A percentile compares a stretch with the other conserved stretches of the same genome.
These are phyloP conservation scores for Diutina mesorugosa DNA, from an alignment of 1,139 yeast species.

Conservation along the genomic window DNA sequence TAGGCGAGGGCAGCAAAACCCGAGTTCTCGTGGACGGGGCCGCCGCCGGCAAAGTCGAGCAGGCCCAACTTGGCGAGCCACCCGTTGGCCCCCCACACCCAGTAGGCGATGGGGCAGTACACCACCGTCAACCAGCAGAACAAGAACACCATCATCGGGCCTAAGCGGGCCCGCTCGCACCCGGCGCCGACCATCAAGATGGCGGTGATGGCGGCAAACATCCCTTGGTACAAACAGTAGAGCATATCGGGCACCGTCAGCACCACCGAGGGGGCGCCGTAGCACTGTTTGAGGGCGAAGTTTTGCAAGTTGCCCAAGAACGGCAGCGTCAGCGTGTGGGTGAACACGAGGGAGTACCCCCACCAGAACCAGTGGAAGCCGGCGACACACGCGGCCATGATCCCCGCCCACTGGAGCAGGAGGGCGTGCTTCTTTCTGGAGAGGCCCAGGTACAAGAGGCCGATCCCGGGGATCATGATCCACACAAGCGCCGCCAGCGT, in stretches of 20 bases:
- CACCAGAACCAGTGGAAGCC: conserved; percentile 95
- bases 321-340: conserved; percentile 50
- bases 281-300: conserved; percentile 66
- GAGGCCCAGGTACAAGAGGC: conserved; percentile 78
- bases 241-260: conserved; percentile 71
- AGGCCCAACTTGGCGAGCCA: conserved; percentile 80
- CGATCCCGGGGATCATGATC: conserved; percentile 94
- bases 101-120: conserved; percentile 87
- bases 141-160: conserved; percentile 90
- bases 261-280: conserved; percentile 70
- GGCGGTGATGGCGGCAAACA: conserved; percentile 90
- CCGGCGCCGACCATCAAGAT: conserved; percentile 95
- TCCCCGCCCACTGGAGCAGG: conserved; percentile 84
- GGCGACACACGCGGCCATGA: conserved; percentile 74
- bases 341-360: conserved; percentile 86
- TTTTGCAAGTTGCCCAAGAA: conserved; percentile 73
- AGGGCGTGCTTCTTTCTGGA: conserved; percentile 89
- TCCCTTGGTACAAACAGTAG: conserved; percentile 85
- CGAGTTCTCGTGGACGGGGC: conserved; percentile 91
- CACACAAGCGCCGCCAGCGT: conserved; percentile 67
- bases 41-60: conserved; percentile 95
- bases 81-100: conserved; percentile 94
- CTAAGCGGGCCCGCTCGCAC: conserved; percentile 91
- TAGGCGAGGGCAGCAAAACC: conserved; percentile 94
- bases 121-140: conserved; percentile 95